Conservation (phyloP, 768 basidiomycete genomes). For the Lyophyllum shimeji region DNA sequence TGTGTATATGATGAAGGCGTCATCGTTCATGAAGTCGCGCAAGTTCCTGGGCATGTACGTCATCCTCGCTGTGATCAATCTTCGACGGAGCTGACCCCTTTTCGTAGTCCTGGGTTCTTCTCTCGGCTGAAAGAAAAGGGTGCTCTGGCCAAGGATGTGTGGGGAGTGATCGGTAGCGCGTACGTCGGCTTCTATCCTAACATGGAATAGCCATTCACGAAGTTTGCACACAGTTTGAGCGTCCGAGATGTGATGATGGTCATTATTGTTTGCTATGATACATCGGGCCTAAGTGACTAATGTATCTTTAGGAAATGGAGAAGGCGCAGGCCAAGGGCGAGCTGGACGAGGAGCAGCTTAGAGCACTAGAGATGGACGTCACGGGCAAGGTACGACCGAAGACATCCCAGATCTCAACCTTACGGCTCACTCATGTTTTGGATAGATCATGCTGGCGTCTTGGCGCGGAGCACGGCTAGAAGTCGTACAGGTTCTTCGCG, state of each 20-base stretch:
- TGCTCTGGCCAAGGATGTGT: slow-evolving; percentile 90
- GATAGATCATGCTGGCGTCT: slow-evolving; percentile 88
- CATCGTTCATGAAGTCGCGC: slow-evolving; percentile 86
- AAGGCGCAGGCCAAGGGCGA: slow-evolving; percentile 88
- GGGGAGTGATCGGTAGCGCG: slow-evolving; percentile 96
- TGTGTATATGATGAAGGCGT: slow-evolving; percentile 92
- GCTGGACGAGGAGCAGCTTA: slow-evolving; percentile 79
- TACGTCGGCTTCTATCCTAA: slow-evolving; percentile 41
- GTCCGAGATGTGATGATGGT: slow-evolving; percentile 77
- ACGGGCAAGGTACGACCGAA: slow-evolving; percentile 83
- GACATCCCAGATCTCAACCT: neutral
- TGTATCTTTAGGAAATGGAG: slow-evolving; percentile 69
- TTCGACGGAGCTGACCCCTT: neutral
- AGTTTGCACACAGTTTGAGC: slow-evolving; percentile 45
- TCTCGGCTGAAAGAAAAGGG: slow-evolving; percentile 95
- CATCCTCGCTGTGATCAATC: neutral
- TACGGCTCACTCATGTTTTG: neutral
- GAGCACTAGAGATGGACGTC: slow-evolving; percentile 87
- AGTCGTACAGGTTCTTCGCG: slow-evolving; percentile 85
- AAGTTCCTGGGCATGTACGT: slow-evolving; percentile 89
- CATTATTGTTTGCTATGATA: slow-evolving; percentile 11
- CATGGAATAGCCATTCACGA: slow-evolving; percentile 2
- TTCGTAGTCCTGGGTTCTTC: slow-evolving; percentile 79
- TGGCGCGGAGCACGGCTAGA: slow-evolving; percentile 98
- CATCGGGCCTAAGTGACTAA: neutral